phyloP scores from a whole-genome alignment of 2,329 filamentous ascomycete genomes.

The Aspergillus nomiae region DNA sequence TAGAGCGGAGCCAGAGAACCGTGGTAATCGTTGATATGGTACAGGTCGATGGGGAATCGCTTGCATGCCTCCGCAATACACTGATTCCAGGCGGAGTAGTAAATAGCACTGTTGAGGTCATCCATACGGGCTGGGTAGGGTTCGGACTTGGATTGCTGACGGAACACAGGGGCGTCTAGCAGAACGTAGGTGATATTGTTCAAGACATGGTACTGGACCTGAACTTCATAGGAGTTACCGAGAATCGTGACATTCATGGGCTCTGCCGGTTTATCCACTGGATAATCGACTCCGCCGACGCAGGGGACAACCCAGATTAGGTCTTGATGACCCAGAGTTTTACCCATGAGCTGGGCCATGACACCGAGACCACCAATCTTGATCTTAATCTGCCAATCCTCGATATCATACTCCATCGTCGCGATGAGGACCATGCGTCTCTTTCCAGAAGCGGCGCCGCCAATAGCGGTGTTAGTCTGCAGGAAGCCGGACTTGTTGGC shows the following conservation, averaged over 20 bases:
- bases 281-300: slow-evolving; percentile 66
- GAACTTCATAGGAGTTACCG: slow-evolving; percentile 61
- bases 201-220: slow-evolving; percentile 64
- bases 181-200: slow-evolving; percentile 70
- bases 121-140: slow-evolving; percentile 71
- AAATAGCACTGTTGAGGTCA: slow-evolving; percentile 67
- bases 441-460: slow-evolving; percentile 28
- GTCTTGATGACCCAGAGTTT: slow-evolving; percentile 65
- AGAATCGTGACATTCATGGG: slow-evolving; percentile 66
- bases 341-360: slow-evolving; percentile 71
- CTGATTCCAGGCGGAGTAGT: slow-evolving; percentile 71
- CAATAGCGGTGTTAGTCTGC: slow-evolving; percentile 39
- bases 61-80: slow-evolving; percentile 66
- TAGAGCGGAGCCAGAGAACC: slow-evolving; percentile 66
- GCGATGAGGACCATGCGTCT: slow-evolving; percentile 64
- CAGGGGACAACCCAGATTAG: slow-evolving; percentile 67
- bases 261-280: slow-evolving; percentile 59
- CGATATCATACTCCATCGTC: slow-evolving; percentile 73
- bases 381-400: slow-evolving; percentile 70
- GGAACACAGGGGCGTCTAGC: slow-evolving; percentile 67
- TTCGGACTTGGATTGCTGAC: slow-evolving; percentile 63
- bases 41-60: slow-evolving; percentile 65
- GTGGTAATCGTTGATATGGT: slow-evolving; percentile 69
- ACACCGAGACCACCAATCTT: slow-evolving; percentile 72
- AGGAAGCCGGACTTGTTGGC: slow-evolving; percentile 40